These are phyloP conservation scores for Acanthamoeba culbertsoni DNA, from an alignment of 208 protist species.

Conservation along the genomic window DNA sequence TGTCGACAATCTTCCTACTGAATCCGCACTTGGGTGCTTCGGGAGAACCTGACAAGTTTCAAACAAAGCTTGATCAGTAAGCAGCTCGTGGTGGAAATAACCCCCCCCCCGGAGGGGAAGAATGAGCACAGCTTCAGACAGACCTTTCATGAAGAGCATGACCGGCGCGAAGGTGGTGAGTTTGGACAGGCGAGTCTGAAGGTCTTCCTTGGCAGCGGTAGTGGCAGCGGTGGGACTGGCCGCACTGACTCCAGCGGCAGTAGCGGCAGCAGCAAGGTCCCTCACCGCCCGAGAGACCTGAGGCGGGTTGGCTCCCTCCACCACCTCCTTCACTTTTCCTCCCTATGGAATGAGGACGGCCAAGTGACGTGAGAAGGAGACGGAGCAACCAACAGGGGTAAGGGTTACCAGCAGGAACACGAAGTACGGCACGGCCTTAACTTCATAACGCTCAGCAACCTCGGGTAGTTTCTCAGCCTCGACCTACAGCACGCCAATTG, in stretches of 20 bases:
- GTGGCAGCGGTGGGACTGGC: background rate
- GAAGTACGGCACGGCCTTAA: conserved; percentile 90
- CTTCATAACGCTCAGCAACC: conserved; percentile 85
- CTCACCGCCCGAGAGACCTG: background rate
- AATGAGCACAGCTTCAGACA: background rate
- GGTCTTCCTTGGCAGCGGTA: background rate
- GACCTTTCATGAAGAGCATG: conserved; percentile 62
- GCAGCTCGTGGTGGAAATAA: too few relatives aligned
- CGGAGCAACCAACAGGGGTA: conserved; percentile 84
- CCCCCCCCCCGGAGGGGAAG: background rate
- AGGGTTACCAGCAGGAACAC: conserved; percentile 90
- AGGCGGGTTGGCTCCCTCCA: conserved; percentile 51
- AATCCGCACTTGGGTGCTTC: conserved; percentile 55
- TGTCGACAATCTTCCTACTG: conserved; percentile 56
- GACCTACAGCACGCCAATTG: conserved; percentile 77
- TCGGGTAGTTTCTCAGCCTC: conserved; percentile 82
- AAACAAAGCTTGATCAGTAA: too few relatives aligned
- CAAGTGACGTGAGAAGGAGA: conserved; percentile 86
- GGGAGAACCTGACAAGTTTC: conserved; percentile 1
- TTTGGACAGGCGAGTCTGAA: background rate
- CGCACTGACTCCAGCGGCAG: background rate
- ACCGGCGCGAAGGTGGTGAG: conserved; percentile 34
- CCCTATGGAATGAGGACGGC: conserved; percentile 81
- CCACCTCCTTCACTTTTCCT: background rate
- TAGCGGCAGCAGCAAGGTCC: background rate